Conservation (phyloP, 2,329 filamentous ascomycete species). For the Lachnellula willkommii region DNA sequence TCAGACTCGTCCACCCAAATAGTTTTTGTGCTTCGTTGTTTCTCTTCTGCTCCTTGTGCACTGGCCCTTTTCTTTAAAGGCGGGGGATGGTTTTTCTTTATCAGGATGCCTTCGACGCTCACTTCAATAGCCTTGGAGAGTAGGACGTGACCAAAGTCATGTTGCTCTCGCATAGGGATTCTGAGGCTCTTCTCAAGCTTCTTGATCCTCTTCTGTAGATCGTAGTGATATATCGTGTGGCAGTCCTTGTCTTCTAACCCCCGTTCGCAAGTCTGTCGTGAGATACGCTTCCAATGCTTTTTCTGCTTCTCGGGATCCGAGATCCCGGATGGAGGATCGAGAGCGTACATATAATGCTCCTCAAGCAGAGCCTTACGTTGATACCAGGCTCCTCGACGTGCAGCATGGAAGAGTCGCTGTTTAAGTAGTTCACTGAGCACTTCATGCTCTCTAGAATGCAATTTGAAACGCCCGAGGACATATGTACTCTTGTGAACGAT, state of each 20-base stretch:
- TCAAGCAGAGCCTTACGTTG: slow-evolving; percentile 90
- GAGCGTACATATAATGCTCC: slow-evolving; percentile 83
- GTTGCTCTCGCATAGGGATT: slow-evolving; percentile 78
- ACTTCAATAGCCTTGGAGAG: slow-evolving; percentile 72
- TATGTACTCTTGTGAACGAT: slow-evolving; percentile 84
- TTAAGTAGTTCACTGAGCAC: slow-evolving; percentile 69
- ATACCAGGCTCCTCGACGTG: slow-evolving; percentile 87
- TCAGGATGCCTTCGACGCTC: slow-evolving; percentile 68
- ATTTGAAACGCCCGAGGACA: slow-evolving; percentile 75
- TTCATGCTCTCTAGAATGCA: slow-evolving; percentile 70
- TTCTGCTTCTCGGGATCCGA: slow-evolving; percentile 55
- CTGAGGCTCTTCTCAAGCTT: slow-evolving; percentile 85
- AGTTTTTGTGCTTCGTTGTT: slow-evolving; percentile 60
- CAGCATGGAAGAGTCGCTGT: slow-evolving; percentile 79
- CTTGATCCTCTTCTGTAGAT: slow-evolving; percentile 85
- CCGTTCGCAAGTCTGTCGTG: slow-evolving; percentile 74
- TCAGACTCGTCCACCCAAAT: slow-evolving; percentile 79
- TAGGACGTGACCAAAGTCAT: slow-evolving; percentile 84
- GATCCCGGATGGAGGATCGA: slow-evolving; percentile 31
- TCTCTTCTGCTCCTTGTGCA: slow-evolving; percentile 17
- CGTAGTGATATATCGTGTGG: slow-evolving; percentile 89
- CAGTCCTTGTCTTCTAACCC: slow-evolving; percentile 84
- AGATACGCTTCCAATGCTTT: slow-evolving; percentile 74
- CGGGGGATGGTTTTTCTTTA: slow-evolving; percentile 54
- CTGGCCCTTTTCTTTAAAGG: slow-evolving; percentile 18